Percentiles rank a stretch among this genome's conserved stretches.
phyloP scores from a whole-genome alignment of 139 green algal genomes.

The Nannochloris sp. region DNA sequence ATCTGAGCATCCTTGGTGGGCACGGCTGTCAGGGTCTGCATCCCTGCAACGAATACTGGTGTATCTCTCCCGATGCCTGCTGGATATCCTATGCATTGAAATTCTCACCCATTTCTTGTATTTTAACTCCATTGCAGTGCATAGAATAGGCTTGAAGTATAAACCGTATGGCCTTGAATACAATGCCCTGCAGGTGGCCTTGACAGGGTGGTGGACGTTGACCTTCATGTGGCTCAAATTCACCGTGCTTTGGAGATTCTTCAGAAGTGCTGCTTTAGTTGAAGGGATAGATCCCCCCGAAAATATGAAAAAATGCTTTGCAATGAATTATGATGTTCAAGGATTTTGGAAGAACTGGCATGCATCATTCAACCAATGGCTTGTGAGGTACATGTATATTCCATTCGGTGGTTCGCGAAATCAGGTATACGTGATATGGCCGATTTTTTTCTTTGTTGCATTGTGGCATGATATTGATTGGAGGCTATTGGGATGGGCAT shows the following conservation, averaged over 20 bases:
- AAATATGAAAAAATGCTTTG: slow-evolving; percentile 91
- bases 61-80: slow-evolving; percentile 45
- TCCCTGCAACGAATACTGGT: neutral
- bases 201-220: slow-evolving; percentile 73
- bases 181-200: slow-evolving; percentile 8
- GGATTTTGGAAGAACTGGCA: slow-evolving; percentile 92
- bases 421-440: slow-evolving; percentile 67
- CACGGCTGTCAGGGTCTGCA: neutral
- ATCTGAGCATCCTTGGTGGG: neutral
- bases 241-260: slow-evolving; percentile 68
- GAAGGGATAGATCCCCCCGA: slow-evolving; percentile 76
- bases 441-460: slow-evolving; percentile 92
- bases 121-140: slow-evolving; percentile 64
- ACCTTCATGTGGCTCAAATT: slow-evolving; percentile 96
- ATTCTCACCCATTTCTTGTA: slow-evolving; percentile 69
- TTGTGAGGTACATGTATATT: slow-evolving; percentile 91
- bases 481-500: slow-evolving; percentile 70
- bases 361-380: slow-evolving; percentile 85
- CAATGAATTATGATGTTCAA: slow-evolving; percentile 88
- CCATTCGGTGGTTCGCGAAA: slow-evolving; percentile 66
- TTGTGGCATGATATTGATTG: slow-evolving; percentile 92
- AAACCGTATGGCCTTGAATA: slow-evolving; percentile 19
- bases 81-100: slow-evolving; percentile 58
- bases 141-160: slow-evolving; percentile 24
- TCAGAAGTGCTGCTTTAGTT: slow-evolving; percentile 57